phyloP scores from a whole-genome alignment of 805 yeast species.

The Wickerhamiella occidentalis region DNA sequence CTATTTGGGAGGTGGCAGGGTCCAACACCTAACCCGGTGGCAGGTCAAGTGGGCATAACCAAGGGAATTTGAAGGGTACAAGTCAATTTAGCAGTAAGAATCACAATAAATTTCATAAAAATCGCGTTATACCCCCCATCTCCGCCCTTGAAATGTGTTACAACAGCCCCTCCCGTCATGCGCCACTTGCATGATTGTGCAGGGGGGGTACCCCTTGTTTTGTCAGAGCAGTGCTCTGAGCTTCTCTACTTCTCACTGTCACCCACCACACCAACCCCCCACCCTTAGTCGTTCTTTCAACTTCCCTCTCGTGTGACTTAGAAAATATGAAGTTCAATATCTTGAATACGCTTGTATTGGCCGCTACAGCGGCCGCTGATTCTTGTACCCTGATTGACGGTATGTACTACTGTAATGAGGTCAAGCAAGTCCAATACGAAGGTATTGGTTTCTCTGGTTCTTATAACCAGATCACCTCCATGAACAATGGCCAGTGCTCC shows the following conservation, averaged over 20 bases:
- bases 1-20: not conserved
- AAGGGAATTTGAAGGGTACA: not conserved
- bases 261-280: slow-evolving; percentile 1
- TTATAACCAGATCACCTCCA: slow-evolving; percentile 64
- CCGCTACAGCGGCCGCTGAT: slow-evolving; percentile 27
- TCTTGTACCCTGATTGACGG: slow-evolving; percentile 45
- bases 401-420: slow-evolving; percentile 71
- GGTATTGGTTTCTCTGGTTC: slow-evolving; percentile 79
- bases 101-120: no score
- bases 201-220: slow-evolving; percentile 9
- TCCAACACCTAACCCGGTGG: not conserved
- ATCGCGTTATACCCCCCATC: not conserved
- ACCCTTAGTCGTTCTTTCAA: slow-evolving; percentile 13
- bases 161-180: not conserved
- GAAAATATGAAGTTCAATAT: slow-evolving; percentile 8
- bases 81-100: no score
- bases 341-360: slow-evolving; percentile 11
- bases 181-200: slow-evolving; percentile 4
- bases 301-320: not conserved
- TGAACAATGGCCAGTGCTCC: slow-evolving; percentile 68
- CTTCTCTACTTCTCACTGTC: slow-evolving; percentile 3
- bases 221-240: not conserved
- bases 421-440: slow-evolving; percentile 51
- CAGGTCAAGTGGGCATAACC: not conserved
- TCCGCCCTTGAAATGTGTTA: not conserved